Evolutionary conservation across 1,284 basidiomycete species (phyloP), one percentile per base, ranked within the genome.

Genomic region (Ustilago shanxiensis): DNA sequence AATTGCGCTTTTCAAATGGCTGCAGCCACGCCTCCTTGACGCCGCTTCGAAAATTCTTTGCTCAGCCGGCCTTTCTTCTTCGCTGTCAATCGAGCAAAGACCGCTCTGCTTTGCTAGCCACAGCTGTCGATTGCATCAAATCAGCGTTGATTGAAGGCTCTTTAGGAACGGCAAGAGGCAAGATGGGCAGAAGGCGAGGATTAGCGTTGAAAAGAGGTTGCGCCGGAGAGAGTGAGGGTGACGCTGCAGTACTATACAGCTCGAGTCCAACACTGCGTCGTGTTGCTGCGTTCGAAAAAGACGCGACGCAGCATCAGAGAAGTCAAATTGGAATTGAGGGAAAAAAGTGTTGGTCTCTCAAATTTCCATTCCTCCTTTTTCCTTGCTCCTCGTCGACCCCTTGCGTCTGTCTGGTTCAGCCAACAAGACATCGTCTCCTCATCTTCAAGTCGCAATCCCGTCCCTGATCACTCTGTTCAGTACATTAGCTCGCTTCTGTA

Each of bases 1-100:
- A 63, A 50, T 56, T 56, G 53, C 53, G 47, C 37, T 29, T 49
- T 47, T 63, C 10, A 11, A n/a, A 45, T 20, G 20, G 51, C 53
- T 56, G 53, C 53, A 39, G 61, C 37, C 22, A 49, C 52, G 52
- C 60, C 33, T 44, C 26, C 37, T 26, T 28, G 58, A 61, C 39
- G 50, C 50, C 50, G 24, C 29, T 60, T 31, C 24, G 55, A 28
- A 11, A 18, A n/a, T n/a, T 18, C 10, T 29, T 20, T 45, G 44
- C 18, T 45, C 11, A 16, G 28, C n/a, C n/a, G n/a, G n/a, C n/a
- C n/a, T n/a, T n/a, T n/a, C n/a, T n/a, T n/a, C n/a, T n/a, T n/a
- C n/a, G n/a, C n/a, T n/a, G n/a, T n/a, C n/a, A n/a, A n/a, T n/a
- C n/a, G n/a, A n/a, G n/a, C n/a, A n/a, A n/a, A n/a, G n/a, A n/a